phyloP scores from a whole-genome alignment of 768 basidiomycete species.

The Suillus placidus region DNA sequence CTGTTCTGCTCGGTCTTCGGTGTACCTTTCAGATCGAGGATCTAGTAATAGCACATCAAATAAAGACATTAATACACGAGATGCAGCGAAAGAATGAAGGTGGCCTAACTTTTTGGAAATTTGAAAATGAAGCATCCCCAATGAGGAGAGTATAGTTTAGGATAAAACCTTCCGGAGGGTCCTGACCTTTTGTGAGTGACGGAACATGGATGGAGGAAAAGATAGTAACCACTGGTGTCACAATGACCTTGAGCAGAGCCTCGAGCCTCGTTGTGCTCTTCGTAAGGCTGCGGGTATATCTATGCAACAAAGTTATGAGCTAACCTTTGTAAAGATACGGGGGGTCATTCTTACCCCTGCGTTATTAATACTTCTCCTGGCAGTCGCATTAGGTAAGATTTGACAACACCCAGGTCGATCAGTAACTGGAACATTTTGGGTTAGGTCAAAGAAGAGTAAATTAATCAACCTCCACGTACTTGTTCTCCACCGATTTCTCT shows the following conservation, averaged over 20 bases:
- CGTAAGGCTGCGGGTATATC: conserved; percentile 80
- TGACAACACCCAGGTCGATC: conserved; percentile 88
- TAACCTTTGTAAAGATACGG: conserved; percentile 7
- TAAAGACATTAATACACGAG: conserved; percentile 5
- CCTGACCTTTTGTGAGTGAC: conserved; percentile 45
- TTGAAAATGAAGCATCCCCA: conserved; percentile 92
- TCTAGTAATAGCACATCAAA: conserved; percentile 47
- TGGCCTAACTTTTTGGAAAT: conserved; percentile 89
- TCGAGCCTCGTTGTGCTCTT: conserved; percentile 85
- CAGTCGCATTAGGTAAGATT: conserved; percentile 78
- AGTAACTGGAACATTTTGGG: conserved; percentile 56
- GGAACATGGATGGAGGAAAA: not conserved
- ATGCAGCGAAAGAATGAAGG: conserved; percentile 13
- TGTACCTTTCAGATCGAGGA: conserved; percentile 93
- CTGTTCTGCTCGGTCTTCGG: conserved; percentile 84
- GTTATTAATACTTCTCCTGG: conserved; percentile 71
- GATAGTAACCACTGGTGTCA: conserved; percentile 80
- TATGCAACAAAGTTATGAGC: conserved; percentile 35
- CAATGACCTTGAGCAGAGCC: conserved; percentile 91
- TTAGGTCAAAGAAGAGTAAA: conserved; percentile 2
- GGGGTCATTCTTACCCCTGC: conserved; percentile 46
- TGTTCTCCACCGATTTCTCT: conserved; percentile 96
- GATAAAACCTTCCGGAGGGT: conserved; percentile 92
- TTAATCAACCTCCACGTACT: conserved; percentile 41
- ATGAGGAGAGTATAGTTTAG: conserved; percentile 94